Evolutionary conservation across 331 rosid species (phyloP), one percentile per base, ranked within the genome.

Genomic region (Quercus phellos): DNA sequence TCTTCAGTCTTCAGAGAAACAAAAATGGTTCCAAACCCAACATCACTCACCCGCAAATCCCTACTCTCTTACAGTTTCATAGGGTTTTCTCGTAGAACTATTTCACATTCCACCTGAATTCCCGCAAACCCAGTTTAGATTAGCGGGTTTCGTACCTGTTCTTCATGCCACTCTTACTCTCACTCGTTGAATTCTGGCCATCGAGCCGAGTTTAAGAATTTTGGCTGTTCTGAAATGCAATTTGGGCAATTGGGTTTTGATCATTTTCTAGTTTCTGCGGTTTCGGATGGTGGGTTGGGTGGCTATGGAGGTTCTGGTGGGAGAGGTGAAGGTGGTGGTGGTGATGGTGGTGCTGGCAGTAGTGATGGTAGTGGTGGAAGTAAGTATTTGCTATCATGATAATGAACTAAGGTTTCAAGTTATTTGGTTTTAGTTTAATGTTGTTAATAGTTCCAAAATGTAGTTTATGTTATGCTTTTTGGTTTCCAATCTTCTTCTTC

Each of bases 291-390:
- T 5, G 90, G 80, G 54, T 84, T 84, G 16, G 88, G 77, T 5
- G 89, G 92, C 50, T 30, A 51, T 75, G 92, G 89, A 32, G 87
- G 81, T 43, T 83, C 86, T 56, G 90, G 86, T 35, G 88, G 90
- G 5, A 34, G 83, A 9, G 89, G 87, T 6, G 85, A 77, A 0
- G 86, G 77, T 1, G 46, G 26, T 24, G 72, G 30, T 27, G 30
- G 5, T 4, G 34, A 30, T 30, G 34, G 34, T 30, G 84, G 81
- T 0, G 46, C 46, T 38, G 46, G 46, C 11, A 72, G 54, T 27
- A 84, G 79, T 24, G 26, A 24, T 1, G 26, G 26, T 24, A 24
- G 26, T 24, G 26, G 26, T 24, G 26, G 26, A 24, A 24, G 1
- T 24, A 24, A 24, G 26, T 24, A 24, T 24, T 24, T 24, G 26